A percentile compares a stretch with the other conserved stretches of the same genome.
Conservation (phyloP, 176 grass and related monocot species). For the Phoenix roebelenii region DNA sequence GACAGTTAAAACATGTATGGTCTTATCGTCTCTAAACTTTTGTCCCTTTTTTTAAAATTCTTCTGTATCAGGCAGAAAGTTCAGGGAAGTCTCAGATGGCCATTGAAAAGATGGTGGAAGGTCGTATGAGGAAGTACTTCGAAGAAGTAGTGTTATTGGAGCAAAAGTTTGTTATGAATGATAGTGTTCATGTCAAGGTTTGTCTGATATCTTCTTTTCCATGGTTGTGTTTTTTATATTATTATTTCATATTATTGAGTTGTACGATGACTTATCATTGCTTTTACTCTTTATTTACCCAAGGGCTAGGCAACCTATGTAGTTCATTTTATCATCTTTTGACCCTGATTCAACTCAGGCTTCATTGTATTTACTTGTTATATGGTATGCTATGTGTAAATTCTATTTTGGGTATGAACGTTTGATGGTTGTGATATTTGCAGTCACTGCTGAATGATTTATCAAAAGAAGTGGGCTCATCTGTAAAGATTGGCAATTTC, state of each 20-base stretch:
- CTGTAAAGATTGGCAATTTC: conserved; percentile 71
- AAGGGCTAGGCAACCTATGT: too few relatives aligned
- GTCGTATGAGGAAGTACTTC: conserved; percentile 76
- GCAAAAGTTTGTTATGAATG: conserved; percentile 76
- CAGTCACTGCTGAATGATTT: conserved; percentile 72
- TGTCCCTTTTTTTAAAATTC: not conserved
- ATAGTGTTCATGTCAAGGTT: conserved; percentile 68
- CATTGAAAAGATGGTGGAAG: conserved; percentile 98
- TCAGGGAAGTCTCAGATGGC: conserved; percentile 88
- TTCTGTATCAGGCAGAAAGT: conserved; percentile 55
- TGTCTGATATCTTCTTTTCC: not conserved
- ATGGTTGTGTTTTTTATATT: too few relatives aligned
- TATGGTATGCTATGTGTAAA: not conserved
- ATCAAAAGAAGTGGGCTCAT: conserved; percentile 77
- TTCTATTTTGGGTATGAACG: conserved; percentile 5
- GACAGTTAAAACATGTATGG: too few relatives aligned
- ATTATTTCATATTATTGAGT: too few relatives aligned
- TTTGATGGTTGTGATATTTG: conserved; percentile 17
- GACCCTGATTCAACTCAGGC: too few relatives aligned
- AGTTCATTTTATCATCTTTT: too few relatives aligned
- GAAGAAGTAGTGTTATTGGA: conserved; percentile 92
- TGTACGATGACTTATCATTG: too few relatives aligned
- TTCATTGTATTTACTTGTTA: too few relatives aligned
- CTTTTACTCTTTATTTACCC: too few relatives aligned
- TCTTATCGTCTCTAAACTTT: not conserved